Percentiles rank a stretch among this genome's conserved stretches.
phyloP scores from a whole-genome alignment of 2,329 filamentous ascomycete genomes.

The Fusarium brachygibbosum region DNA sequence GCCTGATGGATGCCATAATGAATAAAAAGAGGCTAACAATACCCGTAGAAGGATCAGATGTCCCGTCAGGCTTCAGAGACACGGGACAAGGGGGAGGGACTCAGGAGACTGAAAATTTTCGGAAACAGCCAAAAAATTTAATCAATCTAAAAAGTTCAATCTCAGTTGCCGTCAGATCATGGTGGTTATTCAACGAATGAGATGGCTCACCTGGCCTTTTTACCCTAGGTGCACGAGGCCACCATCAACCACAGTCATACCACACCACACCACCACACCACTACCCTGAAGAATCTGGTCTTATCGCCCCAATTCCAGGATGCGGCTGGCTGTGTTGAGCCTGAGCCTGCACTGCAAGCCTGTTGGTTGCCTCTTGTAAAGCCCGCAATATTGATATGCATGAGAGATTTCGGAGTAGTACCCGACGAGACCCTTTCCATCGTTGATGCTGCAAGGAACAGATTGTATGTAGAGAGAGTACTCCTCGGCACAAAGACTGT shows the following conservation, averaged over 20 bases:
- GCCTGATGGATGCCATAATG: background rate
- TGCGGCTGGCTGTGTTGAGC: constrained; percentile 32
- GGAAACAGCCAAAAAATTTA: constrained; percentile 9
- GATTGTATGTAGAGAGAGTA: constrained; percentile 2
- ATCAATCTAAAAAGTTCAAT: constrained; percentile 26
- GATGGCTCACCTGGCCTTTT: constrained; percentile 29
- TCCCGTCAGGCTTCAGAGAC: constrained; percentile 19
- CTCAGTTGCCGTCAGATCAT: constrained; percentile 47
- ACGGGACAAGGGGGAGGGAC: constrained; percentile 10
- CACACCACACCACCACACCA: constrained; percentile 28
- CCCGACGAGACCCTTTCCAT: constrained; percentile 10
- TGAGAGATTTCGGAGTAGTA: constrained; percentile 26
- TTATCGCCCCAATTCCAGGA: constrained; percentile 32
- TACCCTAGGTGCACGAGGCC: constrained; percentile 29
- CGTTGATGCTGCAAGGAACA: constrained; percentile 41
- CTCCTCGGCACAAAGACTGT: background rate
- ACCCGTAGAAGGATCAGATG: constrained; percentile 25
- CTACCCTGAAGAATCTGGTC: constrained; percentile 4
- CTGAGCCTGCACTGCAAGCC: background rate
- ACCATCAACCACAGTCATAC: constrained; percentile 18
- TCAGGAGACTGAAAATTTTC: constrained; percentile 22
- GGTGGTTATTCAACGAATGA: constrained; percentile 38
- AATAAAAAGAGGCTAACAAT: constrained; percentile 33
- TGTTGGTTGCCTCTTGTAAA: constrained; percentile 38
- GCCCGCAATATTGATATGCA: constrained; percentile 39